A percentile compares a stretch with the other conserved stretches of the same genome.
These are phyloP conservation scores for Fusarium napiforme DNA, from an alignment of 2,329 filamentous ascomycete species.

Conservation along the genomic window DNA sequence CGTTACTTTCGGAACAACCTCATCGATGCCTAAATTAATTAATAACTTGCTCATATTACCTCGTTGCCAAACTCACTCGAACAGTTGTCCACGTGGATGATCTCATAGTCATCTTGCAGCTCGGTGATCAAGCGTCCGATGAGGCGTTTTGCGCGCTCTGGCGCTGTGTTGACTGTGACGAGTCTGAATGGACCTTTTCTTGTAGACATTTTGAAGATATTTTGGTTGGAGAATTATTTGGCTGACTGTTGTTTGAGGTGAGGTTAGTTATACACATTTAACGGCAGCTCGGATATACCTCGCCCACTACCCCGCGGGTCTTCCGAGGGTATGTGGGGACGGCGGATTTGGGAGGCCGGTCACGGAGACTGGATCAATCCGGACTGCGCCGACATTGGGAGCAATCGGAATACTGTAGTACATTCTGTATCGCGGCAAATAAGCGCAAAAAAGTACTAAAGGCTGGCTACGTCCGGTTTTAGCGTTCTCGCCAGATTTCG, in stretches of 20 bases:
- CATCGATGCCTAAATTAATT: background rate
- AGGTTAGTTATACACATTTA: background rate
- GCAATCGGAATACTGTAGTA: accelerated
- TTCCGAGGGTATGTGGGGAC: background rate
- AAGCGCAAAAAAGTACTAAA: background rate
- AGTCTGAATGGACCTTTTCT: slow-evolving; percentile 12
- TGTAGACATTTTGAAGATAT: background rate
- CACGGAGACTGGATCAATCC: background rate
- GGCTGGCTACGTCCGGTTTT: background rate
- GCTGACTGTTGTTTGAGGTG: background rate
- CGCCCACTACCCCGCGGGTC: background rate
- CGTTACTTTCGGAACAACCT: slow-evolving; percentile 13
- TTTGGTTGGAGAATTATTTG: accelerated
- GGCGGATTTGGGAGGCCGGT: background rate
- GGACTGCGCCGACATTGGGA: background rate
- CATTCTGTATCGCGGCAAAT: background rate
- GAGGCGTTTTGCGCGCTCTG: slow-evolving; percentile 10
- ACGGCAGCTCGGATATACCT: background rate
- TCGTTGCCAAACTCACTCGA: accelerated
- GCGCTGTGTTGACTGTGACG: slow-evolving; percentile 7
- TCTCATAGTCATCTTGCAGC: slow-evolving; percentile 10
- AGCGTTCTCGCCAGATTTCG: too few relatives aligned
- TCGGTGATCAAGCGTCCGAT: slow-evolving; percentile 9
- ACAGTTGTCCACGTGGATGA: slow-evolving; percentile 14
- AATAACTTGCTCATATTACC: accelerated